Evolutionary conservation across 768 basidiomycete genomes (phyloP).

Genomic region (Trametes cinnabarina): DNA sequence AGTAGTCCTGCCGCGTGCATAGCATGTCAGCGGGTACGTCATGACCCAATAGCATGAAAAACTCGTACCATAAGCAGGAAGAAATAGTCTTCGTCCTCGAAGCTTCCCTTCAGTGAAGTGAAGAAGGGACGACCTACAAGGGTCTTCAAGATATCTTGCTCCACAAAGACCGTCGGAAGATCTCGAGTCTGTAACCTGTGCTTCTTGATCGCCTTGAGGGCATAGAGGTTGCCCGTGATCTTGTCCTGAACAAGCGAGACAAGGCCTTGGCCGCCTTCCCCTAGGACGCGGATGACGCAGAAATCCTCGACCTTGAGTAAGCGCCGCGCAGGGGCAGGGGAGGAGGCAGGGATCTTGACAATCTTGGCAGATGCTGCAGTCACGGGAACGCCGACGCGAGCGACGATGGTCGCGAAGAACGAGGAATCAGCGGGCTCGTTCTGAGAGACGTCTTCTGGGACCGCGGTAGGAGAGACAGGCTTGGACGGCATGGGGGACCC

Average conservation of each 20-base stretch:
- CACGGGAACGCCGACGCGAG: slow-evolving; percentile 29
- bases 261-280: slow-evolving; percentile 18
- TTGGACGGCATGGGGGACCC: slow-evolving; percentile 7
- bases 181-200: slow-evolving; percentile 74
- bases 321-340: slow-evolving; percentile 58
- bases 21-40: not conserved
- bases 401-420: not conserved
- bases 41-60: not conserved
- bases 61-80: slow-evolving; percentile 12
- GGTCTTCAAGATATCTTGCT: slow-evolving; percentile 14
- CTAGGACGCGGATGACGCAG: slow-evolving; percentile 14
- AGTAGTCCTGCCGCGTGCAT: slow-evolving; percentile 14
- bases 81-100: slow-evolving; percentile 17
- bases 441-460: not conserved
- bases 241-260: slow-evolving; percentile 24
- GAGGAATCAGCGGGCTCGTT: not conserved
- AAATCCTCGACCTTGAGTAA: slow-evolving; percentile 37
- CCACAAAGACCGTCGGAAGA: slow-evolving; percentile 1
- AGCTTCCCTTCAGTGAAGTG: slow-evolving; percentile 8
- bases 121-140: slow-evolving; percentile 5
- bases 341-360: too few relatives aligned
- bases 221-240: slow-evolving; percentile 43
- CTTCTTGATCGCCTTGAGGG: slow-evolving; percentile 91
- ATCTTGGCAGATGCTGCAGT: too few relatives aligned
- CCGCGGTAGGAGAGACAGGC: not conserved